phyloP scores from a whole-genome alignment of 257 asterid species.

The Solanum habrochaites region DNA sequence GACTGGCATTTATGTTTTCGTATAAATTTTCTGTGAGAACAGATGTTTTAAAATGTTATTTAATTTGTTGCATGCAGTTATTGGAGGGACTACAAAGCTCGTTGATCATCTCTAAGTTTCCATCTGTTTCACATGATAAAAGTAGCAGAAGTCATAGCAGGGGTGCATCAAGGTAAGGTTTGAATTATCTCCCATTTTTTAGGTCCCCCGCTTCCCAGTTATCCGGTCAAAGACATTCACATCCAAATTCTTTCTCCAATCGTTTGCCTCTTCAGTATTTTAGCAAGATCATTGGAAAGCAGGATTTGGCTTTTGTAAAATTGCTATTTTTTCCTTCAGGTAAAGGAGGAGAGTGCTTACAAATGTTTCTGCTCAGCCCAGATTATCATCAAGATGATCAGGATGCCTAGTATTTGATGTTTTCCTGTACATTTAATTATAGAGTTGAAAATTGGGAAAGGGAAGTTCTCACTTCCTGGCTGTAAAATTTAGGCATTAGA shows the following conservation, averaged over 20 bases:
- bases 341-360: conserved; percentile 5
- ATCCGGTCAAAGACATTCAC: not conserved
- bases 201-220: not conserved
- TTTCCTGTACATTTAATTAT: conserved; percentile 24
- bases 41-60: not conserved
- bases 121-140: conserved; percentile 64
- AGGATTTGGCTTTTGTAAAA: not conserved
- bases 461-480: conserved; percentile 22
- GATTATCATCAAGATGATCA: conserved; percentile 4
- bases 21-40: not conserved
- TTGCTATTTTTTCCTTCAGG: not conserved
- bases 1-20: not conserved
- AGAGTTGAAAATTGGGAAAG: conserved; percentile 19
- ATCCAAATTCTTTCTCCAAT: not conserved
- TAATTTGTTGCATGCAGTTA: conserved; percentile 38
- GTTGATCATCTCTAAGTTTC: conserved; percentile 47
- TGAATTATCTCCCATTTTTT: not conserved
- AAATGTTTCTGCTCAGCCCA: conserved; percentile 6
- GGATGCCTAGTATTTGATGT: conserved; percentile 1
- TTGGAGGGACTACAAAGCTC: conserved; percentile 94
- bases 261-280: not conserved
- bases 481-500: conserved; percentile 47
- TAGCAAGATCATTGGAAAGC: not conserved
- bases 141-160: conserved; percentile 39
- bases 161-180: conserved; percentile 41